Evolutionary conservation across 768 basidiomycete species (phyloP).

Genomic region (Termitomyces sp.): DNA sequence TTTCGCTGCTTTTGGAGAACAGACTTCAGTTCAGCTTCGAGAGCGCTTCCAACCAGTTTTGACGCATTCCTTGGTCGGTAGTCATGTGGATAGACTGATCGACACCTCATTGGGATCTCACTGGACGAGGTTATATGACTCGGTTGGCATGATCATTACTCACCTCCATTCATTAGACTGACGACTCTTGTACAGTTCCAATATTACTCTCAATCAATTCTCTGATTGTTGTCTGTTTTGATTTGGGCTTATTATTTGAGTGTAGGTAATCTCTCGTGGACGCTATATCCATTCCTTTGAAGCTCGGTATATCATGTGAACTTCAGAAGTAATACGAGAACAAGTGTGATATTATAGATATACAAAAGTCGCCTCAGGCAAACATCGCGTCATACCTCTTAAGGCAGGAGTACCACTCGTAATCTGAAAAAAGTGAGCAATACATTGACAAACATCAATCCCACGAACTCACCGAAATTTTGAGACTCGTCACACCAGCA

Average conservation of each 20-base stretch:
- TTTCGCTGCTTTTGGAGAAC: slow-evolving; percentile 85
- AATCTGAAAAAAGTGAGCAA: slow-evolving; percentile 38
- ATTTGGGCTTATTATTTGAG: not conserved
- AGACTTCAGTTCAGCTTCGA: slow-evolving; percentile 81
- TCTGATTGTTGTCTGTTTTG: slow-evolving; percentile 26
- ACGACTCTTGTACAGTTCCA: slow-evolving; percentile 59
- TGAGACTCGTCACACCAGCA: slow-evolving; percentile 80
- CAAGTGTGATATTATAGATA: slow-evolving; percentile 3
- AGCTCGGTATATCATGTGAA: not conserved
- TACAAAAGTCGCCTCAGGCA: slow-evolving; percentile 11
- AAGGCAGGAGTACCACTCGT: slow-evolving; percentile 87
- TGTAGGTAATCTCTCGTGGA: not conserved
- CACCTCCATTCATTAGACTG: not conserved
- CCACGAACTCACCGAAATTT: slow-evolving; percentile 56
- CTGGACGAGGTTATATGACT: slow-evolving; percentile 96
- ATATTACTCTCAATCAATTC: slow-evolving; percentile 89
- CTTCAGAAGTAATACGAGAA: not conserved
- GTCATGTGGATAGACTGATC: slow-evolving; percentile 86
- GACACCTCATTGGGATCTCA: slow-evolving; percentile 87
- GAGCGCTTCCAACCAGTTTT: slow-evolving; percentile 93
- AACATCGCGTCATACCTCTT: slow-evolving; percentile 69
- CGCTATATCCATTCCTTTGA: not conserved
- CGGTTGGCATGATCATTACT: slow-evolving; percentile 60
- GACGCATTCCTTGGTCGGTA: slow-evolving; percentile 78
- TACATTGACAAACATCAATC: not conserved